A percentile compares a stretch with the other conserved stretches of the same genome.
Conservation (phyloP, 106 monocot species). For the Narthecium ossifragum region DNA sequence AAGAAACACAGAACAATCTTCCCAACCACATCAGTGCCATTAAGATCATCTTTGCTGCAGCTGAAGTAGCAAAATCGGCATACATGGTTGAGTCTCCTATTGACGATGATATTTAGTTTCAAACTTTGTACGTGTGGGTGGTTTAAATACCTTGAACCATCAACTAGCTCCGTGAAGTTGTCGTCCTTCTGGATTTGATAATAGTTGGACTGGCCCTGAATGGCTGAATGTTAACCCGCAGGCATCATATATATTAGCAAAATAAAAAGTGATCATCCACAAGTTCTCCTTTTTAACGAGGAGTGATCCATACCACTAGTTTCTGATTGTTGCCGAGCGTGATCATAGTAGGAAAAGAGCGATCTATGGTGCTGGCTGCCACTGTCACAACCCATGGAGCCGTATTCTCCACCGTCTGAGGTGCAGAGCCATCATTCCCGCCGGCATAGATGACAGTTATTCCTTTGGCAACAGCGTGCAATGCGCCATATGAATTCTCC, state of each 20-base stretch:
- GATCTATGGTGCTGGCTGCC: conserved; percentile 29
- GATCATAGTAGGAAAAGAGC: conserved; percentile 31
- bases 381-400: conserved; percentile 38
- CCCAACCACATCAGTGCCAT: neutral
- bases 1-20: conserved; percentile 20
- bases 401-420: conserved; percentile 5
- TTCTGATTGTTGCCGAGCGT: conserved; percentile 25
- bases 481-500: neutral
- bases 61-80: neutral
- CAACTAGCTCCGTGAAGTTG: neutral
- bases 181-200: neutral
- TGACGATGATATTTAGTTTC: neutral
- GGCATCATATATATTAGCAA: neutral
- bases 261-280: neutral
- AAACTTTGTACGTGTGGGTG: neutral
- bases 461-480: conserved; percentile 34
- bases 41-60: conserved; percentile 1
- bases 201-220: conserved; percentile 20
- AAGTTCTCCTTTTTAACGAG: neutral
- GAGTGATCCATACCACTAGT: conserved; percentile 6
- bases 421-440: conserved; percentile 22
- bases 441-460: conserved; percentile 29
- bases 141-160: conserved; percentile 6
- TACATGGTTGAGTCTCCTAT: neutral
- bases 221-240: neutral